Evolutionary conservation across 129 eudicot species (phyloP), one percentile per base, ranked within the genome.

Genomic region (Flaveria bidentis): DNA sequence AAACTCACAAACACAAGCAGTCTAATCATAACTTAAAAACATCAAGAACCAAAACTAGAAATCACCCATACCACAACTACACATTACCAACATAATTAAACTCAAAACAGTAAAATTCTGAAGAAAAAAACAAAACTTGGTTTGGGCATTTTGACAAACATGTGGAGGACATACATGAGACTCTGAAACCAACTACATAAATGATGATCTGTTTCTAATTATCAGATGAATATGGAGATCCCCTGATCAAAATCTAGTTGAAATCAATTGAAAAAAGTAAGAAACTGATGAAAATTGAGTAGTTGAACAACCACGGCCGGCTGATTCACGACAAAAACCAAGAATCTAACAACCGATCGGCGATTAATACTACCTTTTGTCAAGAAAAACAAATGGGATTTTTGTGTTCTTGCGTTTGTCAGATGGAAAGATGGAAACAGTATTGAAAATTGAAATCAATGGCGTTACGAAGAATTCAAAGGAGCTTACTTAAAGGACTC

Each of bases 301-400:
- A 26, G 78, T 28, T 82, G 22, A 78, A 63, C 81, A 63, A 82
- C 78, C 52, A 63, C 36, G 62, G 85, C 85, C 85, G 82, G 85
- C 85, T 55, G 68, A 49, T 70, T 61, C 1, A 60, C 33, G 70
- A 80, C 45, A 73, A 80, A 64, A 45, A 45, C 56, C 74, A 80
- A 73, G 73, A 36, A 61, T 62, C 56, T 42, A 65, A 73, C 72
- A 56, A 67, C 56, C 44, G 41, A 75, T 61, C 25, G 82, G 53
- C 75, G 82, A 82, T 76, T 57, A 77, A 76, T 41, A 58, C 56
- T 41, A 81, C 10, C 30, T 73, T 55, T 44, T 45, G 28, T 17
- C 0, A 9, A 20, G 71, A 50, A 47, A 78, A 79, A 49, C 46
- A 71, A 71, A 39, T 42, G 36, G 26, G 20, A 11, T 28, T 33